Evolutionary conservation across 257 asterid genomes (phyloP).

Genomic region (Solanum paucissectum): DNA sequence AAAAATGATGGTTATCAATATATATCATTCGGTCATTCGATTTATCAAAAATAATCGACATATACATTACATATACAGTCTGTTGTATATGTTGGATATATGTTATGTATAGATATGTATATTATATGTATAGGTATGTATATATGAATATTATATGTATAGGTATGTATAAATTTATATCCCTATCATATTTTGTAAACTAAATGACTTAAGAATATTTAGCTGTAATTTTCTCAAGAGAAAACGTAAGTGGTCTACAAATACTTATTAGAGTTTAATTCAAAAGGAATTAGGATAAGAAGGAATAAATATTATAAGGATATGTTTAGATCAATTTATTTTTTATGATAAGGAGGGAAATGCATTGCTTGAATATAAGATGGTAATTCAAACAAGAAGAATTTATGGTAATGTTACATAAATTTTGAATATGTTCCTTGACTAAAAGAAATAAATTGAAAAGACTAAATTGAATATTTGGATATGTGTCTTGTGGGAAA

Average conservation of each 20-base stretch:
- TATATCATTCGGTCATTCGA: not conserved
- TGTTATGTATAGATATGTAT: not conserved
- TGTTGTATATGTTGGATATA: not conserved
- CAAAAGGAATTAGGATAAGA: not conserved
- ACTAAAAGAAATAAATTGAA: not conserved
- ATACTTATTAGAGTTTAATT: not conserved
- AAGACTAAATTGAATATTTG: not conserved
- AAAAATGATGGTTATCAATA: not conserved
- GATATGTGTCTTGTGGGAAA: not conserved
- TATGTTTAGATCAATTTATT: not conserved
- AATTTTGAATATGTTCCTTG: not conserved
- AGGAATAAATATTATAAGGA: not conserved
- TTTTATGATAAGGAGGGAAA: not conserved
- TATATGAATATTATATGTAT: not conserved
- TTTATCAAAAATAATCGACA: not conserved
- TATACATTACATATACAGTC: not conserved
- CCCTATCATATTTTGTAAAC: not conserved
- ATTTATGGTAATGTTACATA: not conserved
- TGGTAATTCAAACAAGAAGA: not conserved
- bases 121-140: not conserved
- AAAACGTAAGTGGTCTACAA: not conserved
- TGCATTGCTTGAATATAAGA: not conserved
- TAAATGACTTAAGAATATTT: not conserved
- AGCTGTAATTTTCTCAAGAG: not conserved
- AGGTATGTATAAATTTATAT: too few species aligned